phyloP scores from a whole-genome alignment of 2,329 filamentous ascomycete species.

The Phoma sp. region DNA sequence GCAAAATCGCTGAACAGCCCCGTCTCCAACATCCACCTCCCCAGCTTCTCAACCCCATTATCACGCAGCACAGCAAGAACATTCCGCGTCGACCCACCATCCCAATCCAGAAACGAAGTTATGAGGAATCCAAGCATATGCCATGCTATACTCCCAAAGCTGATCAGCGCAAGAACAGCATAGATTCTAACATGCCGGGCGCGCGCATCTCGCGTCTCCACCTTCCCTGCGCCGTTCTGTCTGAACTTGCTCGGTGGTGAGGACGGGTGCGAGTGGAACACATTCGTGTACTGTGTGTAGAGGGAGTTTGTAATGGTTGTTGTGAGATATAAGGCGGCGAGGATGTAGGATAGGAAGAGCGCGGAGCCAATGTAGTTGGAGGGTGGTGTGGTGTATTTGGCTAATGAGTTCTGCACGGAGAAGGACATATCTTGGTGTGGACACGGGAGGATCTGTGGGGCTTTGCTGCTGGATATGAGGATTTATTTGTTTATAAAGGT shows the following conservation, averaged over 20 bases:
- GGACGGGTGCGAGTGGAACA: constrained; percentile 1
- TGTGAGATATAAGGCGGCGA: constrained; percentile 33
- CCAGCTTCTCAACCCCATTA: constrained; percentile 12
- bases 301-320: constrained; percentile 23
- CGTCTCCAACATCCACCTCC: constrained; percentile 38
- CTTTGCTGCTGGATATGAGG: not conserved
- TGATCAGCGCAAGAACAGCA: constrained; percentile 32
- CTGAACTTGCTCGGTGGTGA: constrained; percentile 1
- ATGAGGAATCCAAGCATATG: constrained; percentile 44
- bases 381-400: constrained; percentile 29
- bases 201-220: constrained; percentile 24
- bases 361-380: constrained; percentile 38
- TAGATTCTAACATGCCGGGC: constrained; percentile 37
- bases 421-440: constrained; percentile 2
- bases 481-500: not conserved
- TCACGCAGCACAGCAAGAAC: not conserved
- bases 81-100: not conserved
- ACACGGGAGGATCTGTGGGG: not conserved
- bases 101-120: constrained; percentile 34
- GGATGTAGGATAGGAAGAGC: constrained; percentile 42
- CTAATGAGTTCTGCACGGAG: not conserved
- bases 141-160: constrained; percentile 37
- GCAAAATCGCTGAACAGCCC: constrained; percentile 40
- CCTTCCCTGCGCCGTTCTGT: constrained; percentile 7
- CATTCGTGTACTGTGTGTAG: constrained; percentile 24